phyloP scores from a whole-genome alignment of 2,329 filamentous ascomycete species.

The Penicillium oxalicum region DNA sequence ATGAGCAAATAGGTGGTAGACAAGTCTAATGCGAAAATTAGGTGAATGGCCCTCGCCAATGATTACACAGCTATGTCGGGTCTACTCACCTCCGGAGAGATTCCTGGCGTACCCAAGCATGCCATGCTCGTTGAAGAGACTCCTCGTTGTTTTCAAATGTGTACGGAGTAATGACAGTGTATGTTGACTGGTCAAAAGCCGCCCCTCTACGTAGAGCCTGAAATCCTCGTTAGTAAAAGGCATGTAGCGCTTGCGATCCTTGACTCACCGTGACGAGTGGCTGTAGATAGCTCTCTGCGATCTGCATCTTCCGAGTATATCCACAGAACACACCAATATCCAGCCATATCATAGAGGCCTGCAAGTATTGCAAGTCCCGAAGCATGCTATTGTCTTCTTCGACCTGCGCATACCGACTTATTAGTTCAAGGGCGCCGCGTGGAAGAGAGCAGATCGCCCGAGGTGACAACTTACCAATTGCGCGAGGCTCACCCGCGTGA shows the following conservation, averaged over 20 bases:
- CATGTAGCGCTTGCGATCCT: too few relatives aligned
- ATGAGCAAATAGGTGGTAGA: conserved; percentile 13
- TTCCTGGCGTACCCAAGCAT: conserved; percentile 13
- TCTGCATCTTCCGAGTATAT: conserved; percentile 14
- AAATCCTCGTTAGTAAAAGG: background rate
- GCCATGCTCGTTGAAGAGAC: conserved; percentile 8
- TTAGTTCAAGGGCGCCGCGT: background rate
- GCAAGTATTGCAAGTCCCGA: conserved; percentile 12
- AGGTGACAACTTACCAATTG: conserved; percentile 4
- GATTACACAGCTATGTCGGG: background rate
- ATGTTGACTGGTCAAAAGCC: conserved; percentile 11
- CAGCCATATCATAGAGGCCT: conserved; percentile 14
- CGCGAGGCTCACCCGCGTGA: conserved; percentile 8
- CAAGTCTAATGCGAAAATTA: conserved; percentile 3
- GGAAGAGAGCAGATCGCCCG: too few relatives aligned
- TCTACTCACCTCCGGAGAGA: conserved; percentile 10
- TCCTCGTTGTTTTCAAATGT: conserved; percentile 7
- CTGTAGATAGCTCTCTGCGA: conserved; percentile 13
- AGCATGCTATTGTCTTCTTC: conserved; percentile 16
- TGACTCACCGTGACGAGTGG: conserved; percentile 10
- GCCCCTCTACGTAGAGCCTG: conserved; percentile 12
- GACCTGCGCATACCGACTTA: conserved; percentile 1
- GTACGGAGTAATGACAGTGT: conserved; percentile 8
- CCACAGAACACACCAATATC: conserved; percentile 14
- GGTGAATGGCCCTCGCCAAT: too few relatives aligned